Evolutionary conservation across 2,329 filamentous ascomycete species (phyloP), one percentile per base, ranked within the genome.

Genomic region (Tolypocladium amazonense): DNA sequence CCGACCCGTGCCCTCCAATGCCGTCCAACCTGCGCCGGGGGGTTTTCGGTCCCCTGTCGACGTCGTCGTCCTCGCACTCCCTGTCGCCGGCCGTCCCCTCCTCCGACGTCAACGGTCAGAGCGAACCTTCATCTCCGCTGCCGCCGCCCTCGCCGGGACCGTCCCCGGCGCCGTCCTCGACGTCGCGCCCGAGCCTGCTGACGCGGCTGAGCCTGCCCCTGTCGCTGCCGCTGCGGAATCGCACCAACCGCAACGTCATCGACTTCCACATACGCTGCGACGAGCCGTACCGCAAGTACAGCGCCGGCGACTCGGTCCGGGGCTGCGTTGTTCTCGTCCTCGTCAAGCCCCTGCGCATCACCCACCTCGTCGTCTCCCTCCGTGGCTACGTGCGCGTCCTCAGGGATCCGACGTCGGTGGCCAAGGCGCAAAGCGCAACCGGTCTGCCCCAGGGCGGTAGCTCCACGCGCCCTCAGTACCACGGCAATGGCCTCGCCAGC

Each of bases 381-480:
- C 88, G 91, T 71, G 90, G 90, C 62, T 91, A 86, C 71, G 88
- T 90, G 59, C 87, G 89, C 69, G 88, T 92, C 55, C 90, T 86
- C 76, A 91, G 89, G 73, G 88, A 85, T 65, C 81, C 84, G 43
- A 81, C 81, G 55, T 80, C 80, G 56, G 80, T 81, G 58, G 75
- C 78, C 62, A 81, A 81, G 61, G 79, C 80, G 60, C 76, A 80
- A 58, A 71, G 73, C 58, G 66, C 75, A 63, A 77, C 78, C 55
- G 75, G 77, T 7, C 70, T 77, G 27, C 70, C 74, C 27, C 66
- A 72, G 70, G 65, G 72, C 65, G 66, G 74, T 66, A 62, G 72
- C 69, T 75, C 66, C 60, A 67, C 64, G 33, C 75, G 73, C 35
- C 74, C 77, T 25, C 81, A 81, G 64, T 90, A 89, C 68, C 87